Conservation (phyloP, 176 grass and related monocot genomes). For the Eragrostis curvula region DNA sequence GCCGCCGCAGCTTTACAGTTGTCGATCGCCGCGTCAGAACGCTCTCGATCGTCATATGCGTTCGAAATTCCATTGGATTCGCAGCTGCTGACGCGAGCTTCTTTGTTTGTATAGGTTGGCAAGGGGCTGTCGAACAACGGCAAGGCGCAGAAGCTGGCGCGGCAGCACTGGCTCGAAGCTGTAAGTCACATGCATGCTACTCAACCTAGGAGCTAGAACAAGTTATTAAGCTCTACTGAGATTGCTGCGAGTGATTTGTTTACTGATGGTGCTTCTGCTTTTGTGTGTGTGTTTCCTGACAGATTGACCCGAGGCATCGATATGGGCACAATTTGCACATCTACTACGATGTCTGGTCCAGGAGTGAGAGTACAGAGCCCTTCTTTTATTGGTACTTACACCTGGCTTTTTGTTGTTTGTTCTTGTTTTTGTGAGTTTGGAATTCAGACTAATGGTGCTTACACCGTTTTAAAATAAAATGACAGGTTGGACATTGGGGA, state of each 20-base stretch:
- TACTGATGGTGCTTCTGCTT: constrained; percentile 31
- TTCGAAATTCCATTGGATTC: constrained; percentile 32
- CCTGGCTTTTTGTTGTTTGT: neutral
- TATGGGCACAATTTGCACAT: constrained; percentile 94
- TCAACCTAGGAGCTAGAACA: constrained; percentile 39
- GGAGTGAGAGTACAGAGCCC: constrained; percentile 80
- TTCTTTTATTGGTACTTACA: constrained; percentile 87
- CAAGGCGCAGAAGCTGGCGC: constrained; percentile 89
- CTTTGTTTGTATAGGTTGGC: constrained; percentile 63
- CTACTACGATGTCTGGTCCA: constrained; percentile 91
- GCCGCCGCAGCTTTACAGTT: constrained; percentile 1
- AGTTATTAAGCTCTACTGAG: constrained; percentile 15
- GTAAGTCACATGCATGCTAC: constrained; percentile 66
- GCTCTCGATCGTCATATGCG: constrained; percentile 24
- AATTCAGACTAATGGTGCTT: neutral
- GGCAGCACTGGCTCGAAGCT: constrained; percentile 99
- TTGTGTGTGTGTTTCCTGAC: constrained; percentile 35
- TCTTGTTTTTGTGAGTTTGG: neutral
- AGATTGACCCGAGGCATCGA: constrained; percentile 98
- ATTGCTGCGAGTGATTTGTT: constrained; percentile 39
- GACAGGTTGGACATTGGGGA: constrained; percentile 96
- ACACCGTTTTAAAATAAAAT: constrained; percentile 1
- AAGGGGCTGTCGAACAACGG: constrained; percentile 93
- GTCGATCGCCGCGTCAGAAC: neutral
- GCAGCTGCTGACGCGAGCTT: constrained; percentile 35